phyloP scores from a whole-genome alignment of 257 asterid species.

The Ocimum tenuiflorum region DNA sequence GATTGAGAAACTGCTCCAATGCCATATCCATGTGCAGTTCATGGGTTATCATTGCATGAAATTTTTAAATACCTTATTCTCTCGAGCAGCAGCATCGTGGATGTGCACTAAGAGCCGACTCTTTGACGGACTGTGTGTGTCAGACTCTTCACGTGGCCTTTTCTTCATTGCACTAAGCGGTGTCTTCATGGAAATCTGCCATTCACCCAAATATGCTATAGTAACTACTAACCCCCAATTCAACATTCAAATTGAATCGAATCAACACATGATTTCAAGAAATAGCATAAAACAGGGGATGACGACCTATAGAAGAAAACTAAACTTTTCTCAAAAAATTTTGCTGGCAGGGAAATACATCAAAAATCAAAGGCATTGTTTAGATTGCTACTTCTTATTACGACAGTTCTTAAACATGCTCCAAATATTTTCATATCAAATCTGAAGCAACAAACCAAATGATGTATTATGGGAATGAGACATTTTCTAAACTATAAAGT shows the following conservation, averaged over 20 bases:
- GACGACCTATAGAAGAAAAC: too few species aligned
- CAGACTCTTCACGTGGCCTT: slow-evolving; percentile 31
- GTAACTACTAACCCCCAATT: neutral
- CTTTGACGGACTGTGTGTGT: slow-evolving; percentile 23
- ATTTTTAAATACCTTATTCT: slow-evolving; percentile 13
- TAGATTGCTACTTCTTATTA: neutral
- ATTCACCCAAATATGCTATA: slow-evolving; percentile 8
- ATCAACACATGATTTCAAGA: neutral
- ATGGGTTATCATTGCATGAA: slow-evolving; percentile 1
- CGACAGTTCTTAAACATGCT: neutral
- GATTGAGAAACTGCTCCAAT: neutral
- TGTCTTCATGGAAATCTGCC: slow-evolving; percentile 32
- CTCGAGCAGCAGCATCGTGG: neutral
- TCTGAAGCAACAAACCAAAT: neutral
- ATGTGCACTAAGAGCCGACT: neutral
- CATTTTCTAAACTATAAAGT: neutral
- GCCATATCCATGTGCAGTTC: neutral
- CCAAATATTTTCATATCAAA: neutral
- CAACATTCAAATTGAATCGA: neutral
- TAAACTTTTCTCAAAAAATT: too few species aligned
- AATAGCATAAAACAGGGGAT: neutral
- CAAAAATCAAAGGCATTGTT: neutral
- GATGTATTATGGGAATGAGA: neutral
- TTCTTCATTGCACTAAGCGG: slow-evolving; percentile 22
- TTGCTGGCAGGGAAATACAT: neutral